A percentile compares a stretch with the other conserved stretches of the same genome.
These are phyloP conservation scores for Nothophoma quercina DNA, from an alignment of 2,329 filamentous ascomycete species.

Conservation along the genomic window DNA sequence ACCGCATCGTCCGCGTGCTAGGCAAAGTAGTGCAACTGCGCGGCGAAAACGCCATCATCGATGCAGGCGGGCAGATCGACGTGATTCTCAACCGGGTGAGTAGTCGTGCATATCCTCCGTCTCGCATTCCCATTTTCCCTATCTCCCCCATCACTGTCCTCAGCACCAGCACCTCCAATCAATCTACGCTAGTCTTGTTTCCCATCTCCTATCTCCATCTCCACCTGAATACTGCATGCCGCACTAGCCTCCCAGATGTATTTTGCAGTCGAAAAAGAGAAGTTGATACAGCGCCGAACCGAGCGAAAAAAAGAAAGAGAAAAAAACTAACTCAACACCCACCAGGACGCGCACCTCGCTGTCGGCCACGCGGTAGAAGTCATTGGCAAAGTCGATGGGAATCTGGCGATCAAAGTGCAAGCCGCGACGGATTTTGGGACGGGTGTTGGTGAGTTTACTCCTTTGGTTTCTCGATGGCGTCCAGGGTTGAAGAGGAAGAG, in stretches of 20 bases:
- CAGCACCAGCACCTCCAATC: no score
- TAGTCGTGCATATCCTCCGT: neutral
- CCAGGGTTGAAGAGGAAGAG: no score
- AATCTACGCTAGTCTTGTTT: no score
- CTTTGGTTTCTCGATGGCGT: neutral
- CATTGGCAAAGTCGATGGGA: conserved; percentile 80
- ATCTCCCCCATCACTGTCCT: no score
- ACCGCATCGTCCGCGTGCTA: conserved; percentile 79
- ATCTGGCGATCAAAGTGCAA: conserved; percentile 75
- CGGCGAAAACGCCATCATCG: conserved; percentile 80
- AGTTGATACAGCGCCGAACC: no score
- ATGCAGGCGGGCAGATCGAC: conserved; percentile 78
- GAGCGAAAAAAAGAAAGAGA: no score
- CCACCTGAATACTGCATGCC: no score
- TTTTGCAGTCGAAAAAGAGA: no score
- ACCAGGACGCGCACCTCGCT: conserved; percentile 75
- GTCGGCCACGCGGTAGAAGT: conserved; percentile 76
- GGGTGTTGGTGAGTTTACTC: conserved; percentile 67
- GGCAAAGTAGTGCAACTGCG: conserved; percentile 85
- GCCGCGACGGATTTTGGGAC: conserved; percentile 73
- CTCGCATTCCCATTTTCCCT: neutral
- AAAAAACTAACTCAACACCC: no score
- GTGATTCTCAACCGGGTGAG: conserved; percentile 78
- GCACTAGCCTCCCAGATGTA: no score
- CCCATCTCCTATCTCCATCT: no score